Evolutionary conservation across 2,329 filamentous ascomycete genomes (phyloP), one percentile per base, ranked within the genome.

Genomic region (Cytospora leucostoma): DNA sequence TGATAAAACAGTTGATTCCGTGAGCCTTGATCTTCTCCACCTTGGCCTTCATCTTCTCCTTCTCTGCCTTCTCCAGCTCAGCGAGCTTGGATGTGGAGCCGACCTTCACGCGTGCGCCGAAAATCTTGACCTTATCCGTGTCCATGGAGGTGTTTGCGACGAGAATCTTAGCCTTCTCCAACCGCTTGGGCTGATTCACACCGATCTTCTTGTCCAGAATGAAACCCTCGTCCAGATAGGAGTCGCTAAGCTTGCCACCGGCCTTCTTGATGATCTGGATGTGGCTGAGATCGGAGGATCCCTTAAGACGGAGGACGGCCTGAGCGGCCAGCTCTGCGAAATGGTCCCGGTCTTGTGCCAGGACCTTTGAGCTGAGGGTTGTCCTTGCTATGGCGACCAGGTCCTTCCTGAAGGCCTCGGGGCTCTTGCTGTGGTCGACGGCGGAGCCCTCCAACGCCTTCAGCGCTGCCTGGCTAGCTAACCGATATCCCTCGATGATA

Each of bases 251-350:
- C 84, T 98, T 99, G 71, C 95, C 95, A 71, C 95, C 95, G 2
- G 94, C 90, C 84, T 99, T 99, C 84, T 99, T 99, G 82, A 99
- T 99, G 73, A 99, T 93, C 78, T 99, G 95, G 69, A 99, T 99
- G 75, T 98, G 93, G 76, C 91, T 97, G 61, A 99, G 87, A 76
- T 99, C 95, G 63, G 91, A 92, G 2, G 93, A 96, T 63, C 91
- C 91, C 77, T 92, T 92, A 73, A 99, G 84, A 68, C 96, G 88
- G 65, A 98, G 83, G 4, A 99, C 91, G 44, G 95, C 95, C 71
- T 98, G 93, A 68, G 91, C 91, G 19, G 95, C 95, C 56, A 99
- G 85, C 74, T 89, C 85, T 63, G 95, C 87, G 73, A 99, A 99
- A 74, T 98, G 91, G 67, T 93, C 87, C 68, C 93, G 88, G 78